Conservation (phyloP, 345 rosid genomes). For the Eucalyptus pauciflora region DNA sequence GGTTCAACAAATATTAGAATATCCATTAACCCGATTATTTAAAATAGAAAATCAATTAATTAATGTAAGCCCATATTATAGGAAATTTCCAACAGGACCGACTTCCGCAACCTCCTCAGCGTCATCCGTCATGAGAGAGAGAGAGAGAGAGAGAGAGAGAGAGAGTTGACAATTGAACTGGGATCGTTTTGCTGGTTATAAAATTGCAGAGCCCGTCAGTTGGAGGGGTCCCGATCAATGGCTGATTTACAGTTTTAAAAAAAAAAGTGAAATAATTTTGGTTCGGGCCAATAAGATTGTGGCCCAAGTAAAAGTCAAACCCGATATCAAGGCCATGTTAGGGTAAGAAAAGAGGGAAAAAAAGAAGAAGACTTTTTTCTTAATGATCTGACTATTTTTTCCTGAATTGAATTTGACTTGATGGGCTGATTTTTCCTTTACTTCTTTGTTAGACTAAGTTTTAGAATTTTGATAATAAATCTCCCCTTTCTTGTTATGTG, state of each 20-base stretch:
- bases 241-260: neutral
- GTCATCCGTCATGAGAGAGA: neutral
- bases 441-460: neutral
- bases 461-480: neutral
- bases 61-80: too few species aligned
- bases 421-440: neutral
- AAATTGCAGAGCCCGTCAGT: neutral
- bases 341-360: too few species aligned
- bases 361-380: accelerated
- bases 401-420: neutral
- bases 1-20: too few species aligned
- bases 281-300: neutral
- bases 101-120: neutral
- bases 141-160: neutral
- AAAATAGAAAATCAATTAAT: too few species aligned
- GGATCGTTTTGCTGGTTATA: neutral
- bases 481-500: neutral
- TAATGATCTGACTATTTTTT: neutral
- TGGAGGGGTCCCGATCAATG: neutral
- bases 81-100: neutral
- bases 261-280: neutral
- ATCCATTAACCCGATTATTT: too few species aligned
- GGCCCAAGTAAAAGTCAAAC: neutral
- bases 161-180: neutral
- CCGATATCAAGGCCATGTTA: neutral